Conservation (phyloP, 768 basidiomycete genomes). For the Dendrothele bispora region DNA sequence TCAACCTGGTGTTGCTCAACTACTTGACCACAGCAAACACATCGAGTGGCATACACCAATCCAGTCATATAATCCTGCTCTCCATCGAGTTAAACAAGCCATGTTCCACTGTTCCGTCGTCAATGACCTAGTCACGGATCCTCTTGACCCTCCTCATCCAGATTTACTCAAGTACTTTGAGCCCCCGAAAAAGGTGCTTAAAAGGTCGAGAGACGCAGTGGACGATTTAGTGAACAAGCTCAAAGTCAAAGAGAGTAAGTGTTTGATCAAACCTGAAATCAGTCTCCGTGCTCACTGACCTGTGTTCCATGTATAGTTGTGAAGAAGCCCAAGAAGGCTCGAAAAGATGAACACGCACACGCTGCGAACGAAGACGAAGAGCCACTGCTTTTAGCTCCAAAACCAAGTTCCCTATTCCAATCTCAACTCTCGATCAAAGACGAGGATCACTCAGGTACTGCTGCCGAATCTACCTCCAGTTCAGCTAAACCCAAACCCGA, state of each 20-base stretch:
- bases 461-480: no score
- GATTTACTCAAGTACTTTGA: slow-evolving; percentile 84
- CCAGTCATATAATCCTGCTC: slow-evolving; percentile 82
- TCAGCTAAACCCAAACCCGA: slow-evolving; percentile 25
- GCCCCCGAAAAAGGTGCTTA: slow-evolving; percentile 68
- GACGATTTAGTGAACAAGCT: slow-evolving; percentile 64
- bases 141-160: slow-evolving; percentile 83
- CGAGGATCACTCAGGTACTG: no score
- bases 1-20: no score
- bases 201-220: slow-evolving; percentile 54
- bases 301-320: slow-evolving; percentile 46
- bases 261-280: background rate
- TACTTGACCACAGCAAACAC: no score
- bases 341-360: slow-evolving; percentile 63
- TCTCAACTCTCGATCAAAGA: slow-evolving; percentile 1
- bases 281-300: background rate
- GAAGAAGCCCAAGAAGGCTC: slow-evolving; percentile 55
- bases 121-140: slow-evolving; percentile 67
- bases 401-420: slow-evolving; percentile 12
- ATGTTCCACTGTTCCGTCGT: slow-evolving; percentile 86
- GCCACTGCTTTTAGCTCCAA: slow-evolving; percentile 57
- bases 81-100: slow-evolving; percentile 92
- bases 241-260: slow-evolving; percentile 76
- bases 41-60: slow-evolving; percentile 86
- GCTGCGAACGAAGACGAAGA: slow-evolving; percentile 63